Evolutionary conservation across 1,284 basidiomycete genomes (phyloP).

Genomic region (Ustilago crameri): DNA sequence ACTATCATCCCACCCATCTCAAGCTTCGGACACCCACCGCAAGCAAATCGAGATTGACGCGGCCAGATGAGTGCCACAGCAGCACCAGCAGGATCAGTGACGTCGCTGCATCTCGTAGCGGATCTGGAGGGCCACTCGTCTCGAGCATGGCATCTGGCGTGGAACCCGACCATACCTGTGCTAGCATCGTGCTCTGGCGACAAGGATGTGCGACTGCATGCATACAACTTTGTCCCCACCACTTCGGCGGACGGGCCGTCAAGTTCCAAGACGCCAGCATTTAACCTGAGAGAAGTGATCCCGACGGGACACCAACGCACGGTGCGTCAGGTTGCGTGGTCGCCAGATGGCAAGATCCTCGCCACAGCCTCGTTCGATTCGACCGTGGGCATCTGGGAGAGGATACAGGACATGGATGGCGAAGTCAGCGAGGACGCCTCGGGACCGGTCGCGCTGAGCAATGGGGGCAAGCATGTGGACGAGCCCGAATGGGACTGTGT

Average conservation of each 20-base stretch:
- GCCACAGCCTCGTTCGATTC: constrained; percentile 96
- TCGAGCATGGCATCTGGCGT: constrained; percentile 82
- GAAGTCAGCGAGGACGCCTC: constrained; percentile 7
- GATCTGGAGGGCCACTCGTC: constrained; percentile 48
- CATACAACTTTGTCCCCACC: constrained; percentile 72
- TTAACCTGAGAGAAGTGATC: constrained; percentile 64
- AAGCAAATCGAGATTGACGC: not conserved
- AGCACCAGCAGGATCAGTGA: constrained; percentile 5
- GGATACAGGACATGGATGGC: constrained; percentile 63
- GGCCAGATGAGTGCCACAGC: constrained; percentile 8
- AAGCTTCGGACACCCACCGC: no score
- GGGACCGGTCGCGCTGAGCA: constrained; percentile 67
- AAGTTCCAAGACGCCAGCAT: constrained; percentile 49
- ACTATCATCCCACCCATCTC: not conserved
- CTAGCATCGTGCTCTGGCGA: constrained; percentile 94
- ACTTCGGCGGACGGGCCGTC: constrained; percentile 43
- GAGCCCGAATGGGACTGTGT: constrained; percentile 79
- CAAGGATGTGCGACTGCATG: constrained; percentile 87
- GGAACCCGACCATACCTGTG: constrained; percentile 85
- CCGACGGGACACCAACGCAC: constrained; percentile 88
- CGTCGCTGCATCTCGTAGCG: constrained; percentile 38
- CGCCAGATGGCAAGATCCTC: constrained; percentile 86
- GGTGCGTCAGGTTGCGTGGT: constrained; percentile 89
- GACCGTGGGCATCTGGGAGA: constrained; percentile 90
- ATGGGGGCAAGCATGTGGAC: constrained; percentile 55